phyloP scores from a whole-genome alignment of 148 eudicot genomes.

The Fagopyrum tataricum region DNA sequence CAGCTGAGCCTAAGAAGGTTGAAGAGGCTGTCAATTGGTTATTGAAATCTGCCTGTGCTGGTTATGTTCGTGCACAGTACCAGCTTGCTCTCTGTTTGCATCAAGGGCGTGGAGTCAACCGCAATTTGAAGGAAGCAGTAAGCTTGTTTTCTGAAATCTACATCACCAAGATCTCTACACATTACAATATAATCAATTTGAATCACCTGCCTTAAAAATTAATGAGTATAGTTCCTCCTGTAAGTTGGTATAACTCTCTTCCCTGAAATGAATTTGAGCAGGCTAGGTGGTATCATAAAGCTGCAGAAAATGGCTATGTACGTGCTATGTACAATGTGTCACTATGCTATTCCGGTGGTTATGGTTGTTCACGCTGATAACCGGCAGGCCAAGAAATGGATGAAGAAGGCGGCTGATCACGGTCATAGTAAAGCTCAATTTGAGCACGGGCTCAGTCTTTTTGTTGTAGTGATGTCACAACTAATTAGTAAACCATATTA shows the following conservation, averaged over 20 bases:
- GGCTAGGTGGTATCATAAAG: conserved; percentile 78
- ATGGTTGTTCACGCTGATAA: conserved; percentile 49
- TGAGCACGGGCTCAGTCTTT: conserved; percentile 72
- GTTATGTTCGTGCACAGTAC: conserved; percentile 85
- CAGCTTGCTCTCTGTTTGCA: conserved; percentile 86
- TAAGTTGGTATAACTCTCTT: background rate
- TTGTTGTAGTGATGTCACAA: conserved; percentile 41
- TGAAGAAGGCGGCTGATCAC: conserved; percentile 89
- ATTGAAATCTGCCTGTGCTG: conserved; percentile 49
- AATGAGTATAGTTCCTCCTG: background rate
- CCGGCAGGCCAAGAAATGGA: conserved; percentile 72
- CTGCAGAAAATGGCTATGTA: conserved; percentile 79
- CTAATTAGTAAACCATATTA: background rate
- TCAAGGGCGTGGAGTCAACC: conserved; percentile 56
- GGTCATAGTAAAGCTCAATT: conserved; percentile 88
- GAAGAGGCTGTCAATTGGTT: conserved; percentile 75
- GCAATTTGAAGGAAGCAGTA: conserved; percentile 60
- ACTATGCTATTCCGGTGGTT: conserved; percentile 65
- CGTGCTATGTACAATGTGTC: conserved; percentile 89
- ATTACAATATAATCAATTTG: background rate
- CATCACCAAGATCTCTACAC: background rate
- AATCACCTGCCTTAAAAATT: background rate
- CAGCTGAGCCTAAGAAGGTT: conserved; percentile 51
- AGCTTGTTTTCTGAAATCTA: background rate
- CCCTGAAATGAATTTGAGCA: conserved; percentile 20